Base-by-base conservation (phyloP, 352 stramenopile genomes). In the Phytophthora tubulina region DNA sequence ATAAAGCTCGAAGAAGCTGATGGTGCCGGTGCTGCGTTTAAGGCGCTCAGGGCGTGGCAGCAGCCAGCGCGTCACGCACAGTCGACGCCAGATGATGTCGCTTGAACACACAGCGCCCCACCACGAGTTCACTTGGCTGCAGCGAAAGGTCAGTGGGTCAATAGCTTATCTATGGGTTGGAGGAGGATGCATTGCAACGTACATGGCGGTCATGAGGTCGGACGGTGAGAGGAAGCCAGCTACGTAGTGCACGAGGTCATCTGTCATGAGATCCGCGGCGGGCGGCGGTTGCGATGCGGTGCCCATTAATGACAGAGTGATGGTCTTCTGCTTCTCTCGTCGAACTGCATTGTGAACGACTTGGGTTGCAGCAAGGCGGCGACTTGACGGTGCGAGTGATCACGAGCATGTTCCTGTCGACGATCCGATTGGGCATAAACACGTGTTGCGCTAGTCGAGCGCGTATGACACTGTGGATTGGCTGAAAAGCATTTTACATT, bases 1-100 rank as follows among this genome's bases (percentile, higher is more conserved):
- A 59, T 90, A 94, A 14, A 94, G 75, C 49, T 91, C 79, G 7
- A 75, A 72, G 53, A 84, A 92, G 53, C 83, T 79, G 14, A 74
- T 58, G 1, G 82, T 91, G 27, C 76, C 80, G 14, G 74, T 83
- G 21, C 73, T 79, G 32, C 80, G 80, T 52, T 80, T 69, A 11
- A 91, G 61, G 6, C 78, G 70, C 48, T 86, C 79, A 6, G 81
- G 81, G 0, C 70, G 75, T 9, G 83, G 72, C 31, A 92, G 60
- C 50, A 79, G 46, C 85, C 85, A 91, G 51, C 85, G 83, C 4
- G 63, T 30, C 45, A 80, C 70, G 67, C 83, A 89, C 31, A 82
- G 79, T 0, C 71, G 63, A 3, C 80, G 70, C 85, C 85, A 92
- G 31, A 91, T 81, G 39, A 73, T 66, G 57, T 91, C 80, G 53